Conservation (phyloP, 768 basidiomycete species). For the Boletus vermiculosoides region DNA sequence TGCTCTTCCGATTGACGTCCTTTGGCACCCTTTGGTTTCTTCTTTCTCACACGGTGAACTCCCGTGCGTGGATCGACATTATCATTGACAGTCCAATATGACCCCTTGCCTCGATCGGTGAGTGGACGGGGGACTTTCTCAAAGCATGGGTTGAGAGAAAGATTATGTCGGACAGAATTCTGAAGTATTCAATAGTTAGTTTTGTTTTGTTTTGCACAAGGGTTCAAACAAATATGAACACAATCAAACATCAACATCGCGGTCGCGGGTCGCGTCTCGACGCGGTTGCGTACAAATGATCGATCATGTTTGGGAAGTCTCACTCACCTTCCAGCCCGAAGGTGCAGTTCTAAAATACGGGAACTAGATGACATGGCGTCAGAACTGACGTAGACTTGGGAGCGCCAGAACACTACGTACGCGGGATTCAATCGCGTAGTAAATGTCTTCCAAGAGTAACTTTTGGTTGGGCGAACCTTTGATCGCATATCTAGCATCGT, state of each 20-base stretch:
- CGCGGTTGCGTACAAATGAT: conserved; percentile 1
- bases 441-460: conserved; percentile 83
- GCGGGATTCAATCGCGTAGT: conserved; percentile 87
- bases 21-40: conserved; percentile 65
- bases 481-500: conserved; percentile 70
- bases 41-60: conserved; percentile 85
- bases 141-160: conserved; percentile 88
- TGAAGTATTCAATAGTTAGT: conserved; percentile 33
- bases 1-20: conserved; percentile 52
- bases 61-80: conserved; percentile 87
- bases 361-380: conserved; percentile 49
- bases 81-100: conserved; percentile 91
- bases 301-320: neutral
- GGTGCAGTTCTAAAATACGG: conserved; percentile 87
- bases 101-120: conserved; percentile 88
- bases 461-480: conserved; percentile 89
- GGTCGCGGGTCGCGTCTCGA: conserved; percentile 40
- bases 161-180: conserved; percentile 91
- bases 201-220: conserved; percentile 29
- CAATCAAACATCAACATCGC: conserved; percentile 66
- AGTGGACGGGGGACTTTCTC: conserved; percentile 90
- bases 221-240: conserved; percentile 55
- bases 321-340: conserved; percentile 86
- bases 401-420: conserved; percentile 43
- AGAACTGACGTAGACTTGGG: conserved; percentile 3